These are phyloP conservation scores for Blastomyces silverae DNA, from an alignment of 2,329 filamentous ascomycete genomes.

Conservation along the genomic window DNA sequence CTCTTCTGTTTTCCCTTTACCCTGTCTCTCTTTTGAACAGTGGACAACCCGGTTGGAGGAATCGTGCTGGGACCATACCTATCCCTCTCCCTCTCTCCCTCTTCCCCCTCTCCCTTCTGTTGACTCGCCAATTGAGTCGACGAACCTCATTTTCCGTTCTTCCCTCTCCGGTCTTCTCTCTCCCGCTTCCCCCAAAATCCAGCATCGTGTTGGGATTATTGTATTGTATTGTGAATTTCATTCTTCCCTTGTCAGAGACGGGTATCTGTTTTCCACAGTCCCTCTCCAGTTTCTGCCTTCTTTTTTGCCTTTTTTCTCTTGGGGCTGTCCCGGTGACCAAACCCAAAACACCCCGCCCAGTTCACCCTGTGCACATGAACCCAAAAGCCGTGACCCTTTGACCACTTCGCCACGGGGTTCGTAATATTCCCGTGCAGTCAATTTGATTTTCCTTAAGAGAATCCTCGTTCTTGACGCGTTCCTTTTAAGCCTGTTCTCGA, in stretches of 20 bases:
- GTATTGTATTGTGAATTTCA: slow-evolving; percentile 2
- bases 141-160: slow-evolving; percentile 8
- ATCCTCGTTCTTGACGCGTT: background rate
- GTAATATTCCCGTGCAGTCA: slow-evolving; percentile 5
- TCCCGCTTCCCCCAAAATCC: slow-evolving; percentile 1
- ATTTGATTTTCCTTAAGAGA: background rate
- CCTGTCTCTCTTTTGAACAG: slow-evolving; percentile 3
- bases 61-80: slow-evolving; percentile 13
- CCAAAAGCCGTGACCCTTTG: slow-evolving; percentile 8
- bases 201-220: slow-evolving; percentile 4
- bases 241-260: background rate
- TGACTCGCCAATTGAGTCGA: slow-evolving; percentile 1
- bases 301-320: slow-evolving; percentile 3
- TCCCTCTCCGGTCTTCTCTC: background rate
- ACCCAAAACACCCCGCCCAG: slow-evolving; percentile 13
- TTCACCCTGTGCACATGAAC: slow-evolving; percentile 14
- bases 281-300: background rate
- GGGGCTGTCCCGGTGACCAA: slow-evolving; percentile 18
- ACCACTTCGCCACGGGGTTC: slow-evolving; percentile 15
- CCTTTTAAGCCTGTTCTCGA: background rate
- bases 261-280: background rate
- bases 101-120: background rate
- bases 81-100: slow-evolving; percentile 8
- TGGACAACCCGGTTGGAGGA: slow-evolving; percentile 11
- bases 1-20: slow-evolving; percentile 15